phyloP scores from a whole-genome alignment of 2,329 filamentous ascomycete species.

The Dothideomycetidae sp. region DNA sequence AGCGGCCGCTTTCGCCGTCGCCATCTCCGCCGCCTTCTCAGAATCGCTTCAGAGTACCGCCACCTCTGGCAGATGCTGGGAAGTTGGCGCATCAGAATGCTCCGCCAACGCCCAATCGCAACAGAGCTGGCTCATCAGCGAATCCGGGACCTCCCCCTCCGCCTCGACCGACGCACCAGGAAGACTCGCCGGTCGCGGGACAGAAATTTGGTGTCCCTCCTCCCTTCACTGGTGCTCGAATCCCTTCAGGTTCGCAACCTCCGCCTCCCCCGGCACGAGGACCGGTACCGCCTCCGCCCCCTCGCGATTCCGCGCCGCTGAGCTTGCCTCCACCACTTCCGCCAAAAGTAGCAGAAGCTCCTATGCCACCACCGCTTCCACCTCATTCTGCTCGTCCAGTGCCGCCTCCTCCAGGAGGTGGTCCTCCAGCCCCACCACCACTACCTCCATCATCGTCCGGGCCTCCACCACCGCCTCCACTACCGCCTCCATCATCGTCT shows the following conservation, averaged over 20 bases:
- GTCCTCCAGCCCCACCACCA: slow-evolving; percentile 28
- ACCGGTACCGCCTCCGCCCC: slow-evolving; percentile 45
- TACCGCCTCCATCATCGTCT: slow-evolving; percentile 18
- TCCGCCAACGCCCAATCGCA: slow-evolving; percentile 43
- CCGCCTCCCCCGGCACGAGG: slow-evolving; percentile 63
- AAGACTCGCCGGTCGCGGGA: slow-evolving; percentile 27
- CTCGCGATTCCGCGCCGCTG: slow-evolving; percentile 20
- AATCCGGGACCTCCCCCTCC: slow-evolving; percentile 24
- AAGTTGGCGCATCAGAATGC: slow-evolving; percentile 57
- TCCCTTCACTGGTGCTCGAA: slow-evolving; percentile 53
- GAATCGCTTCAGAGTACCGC: slow-evolving; percentile 67
- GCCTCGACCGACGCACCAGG: slow-evolving; percentile 37
- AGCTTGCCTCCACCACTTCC: slow-evolving; percentile 12
- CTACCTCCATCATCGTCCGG: slow-evolving; percentile 22
- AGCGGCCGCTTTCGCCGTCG: slow-evolving; percentile 38
- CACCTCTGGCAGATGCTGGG: slow-evolving; percentile 77
- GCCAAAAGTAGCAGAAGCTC: slow-evolving; percentile 11
- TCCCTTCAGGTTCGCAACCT: slow-evolving; percentile 40
- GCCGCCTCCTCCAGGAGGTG: slow-evolving; percentile 15
- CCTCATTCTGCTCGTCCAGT: slow-evolving; percentile 24
- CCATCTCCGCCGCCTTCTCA: slow-evolving; percentile 53
- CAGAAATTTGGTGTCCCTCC: slow-evolving; percentile 66
- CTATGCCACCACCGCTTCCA: slow-evolving; percentile 29
- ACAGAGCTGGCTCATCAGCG: slow-evolving; percentile 24
- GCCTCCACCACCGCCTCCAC: slow-evolving; percentile 21